Conservation (phyloP, 768 basidiomycete species). For the Clavaria fumosa region DNA sequence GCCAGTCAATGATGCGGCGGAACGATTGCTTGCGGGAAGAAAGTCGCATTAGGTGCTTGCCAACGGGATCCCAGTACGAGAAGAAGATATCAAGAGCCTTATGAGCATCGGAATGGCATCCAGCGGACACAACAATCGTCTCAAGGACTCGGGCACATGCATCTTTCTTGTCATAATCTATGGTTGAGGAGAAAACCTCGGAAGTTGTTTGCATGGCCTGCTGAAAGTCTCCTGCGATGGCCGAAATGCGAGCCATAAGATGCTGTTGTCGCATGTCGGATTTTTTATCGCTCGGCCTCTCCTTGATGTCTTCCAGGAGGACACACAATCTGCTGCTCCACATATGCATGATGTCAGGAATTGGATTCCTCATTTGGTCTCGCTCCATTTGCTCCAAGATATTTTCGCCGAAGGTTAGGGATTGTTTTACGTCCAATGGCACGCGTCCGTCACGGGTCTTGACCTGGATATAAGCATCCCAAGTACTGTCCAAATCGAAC, state of each 20-base stretch:
- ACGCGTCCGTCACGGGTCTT: constrained; percentile 7
- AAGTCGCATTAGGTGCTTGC: constrained; percentile 10
- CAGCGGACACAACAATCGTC: constrained; percentile 22
- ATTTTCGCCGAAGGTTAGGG: constrained; percentile 13
- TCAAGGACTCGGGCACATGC: constrained; percentile 20
- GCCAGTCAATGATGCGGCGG: constrained; percentile 8
- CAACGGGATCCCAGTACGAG: constrained; percentile 23
- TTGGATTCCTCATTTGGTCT: constrained; percentile 7
- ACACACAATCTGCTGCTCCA: constrained; percentile 26
- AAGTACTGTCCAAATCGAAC: constrained; percentile 25
- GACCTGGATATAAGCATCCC: constrained; percentile 23
- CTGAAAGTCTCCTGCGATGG: constrained; percentile 23
- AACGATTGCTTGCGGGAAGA: constrained; percentile 6
- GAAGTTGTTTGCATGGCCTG: constrained; percentile 19
- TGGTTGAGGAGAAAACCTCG: constrained; percentile 12
- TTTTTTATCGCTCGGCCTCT: constrained; percentile 12
- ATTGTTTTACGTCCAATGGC: constrained; percentile 6
- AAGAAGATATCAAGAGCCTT: constrained; percentile 26
- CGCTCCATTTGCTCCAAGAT: constrained; percentile 15
- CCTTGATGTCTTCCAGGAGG: constrained; percentile 17
- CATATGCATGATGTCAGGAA: constrained; percentile 13
- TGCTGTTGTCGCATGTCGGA: constrained; percentile 14
- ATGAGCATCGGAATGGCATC: constrained; percentile 18
- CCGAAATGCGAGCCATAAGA: constrained; percentile 18
- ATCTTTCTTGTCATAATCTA: constrained; percentile 12